Evolutionary conservation across 2,329 filamentous ascomycete genomes (phyloP), one percentile per base, ranked within the genome.

Genomic region (Amphichorda felina): DNA sequence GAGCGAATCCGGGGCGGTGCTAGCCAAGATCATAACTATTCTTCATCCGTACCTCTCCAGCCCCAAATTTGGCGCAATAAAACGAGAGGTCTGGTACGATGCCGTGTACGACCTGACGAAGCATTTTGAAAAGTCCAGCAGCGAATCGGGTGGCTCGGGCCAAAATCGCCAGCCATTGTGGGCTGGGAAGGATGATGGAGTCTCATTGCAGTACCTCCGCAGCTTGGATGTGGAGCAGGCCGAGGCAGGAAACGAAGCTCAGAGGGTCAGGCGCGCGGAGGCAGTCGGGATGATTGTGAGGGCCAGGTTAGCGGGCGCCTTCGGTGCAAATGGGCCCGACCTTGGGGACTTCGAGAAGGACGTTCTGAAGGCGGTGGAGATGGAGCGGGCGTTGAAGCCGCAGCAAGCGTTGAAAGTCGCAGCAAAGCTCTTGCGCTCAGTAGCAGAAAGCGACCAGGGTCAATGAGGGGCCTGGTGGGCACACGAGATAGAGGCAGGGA

Each of bases 31-130:
- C 18, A 50, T 63, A 21, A 46, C 49, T 3, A 53, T 49, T 1
- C 48, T 74, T 35, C 52, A 47, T 39, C 63, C 56, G 11, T 68
- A 60, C 33, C 48, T 72, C 0, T 40, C 44, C 3, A 55, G 50
- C 36, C 30, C 50, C 0, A 55, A 57, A 27, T 66, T 66, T 30
- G 56, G 53, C 8, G 44, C 48, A 1, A 60, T 72, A 37, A 62
- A 68, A 30, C 58, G 66, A 14, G 61, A 66, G 27, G 57, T 64
- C 2, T 75, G 72, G 66, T 76, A 74, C 45, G 59, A 57, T 18
- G 61, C 61, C 25, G 63, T 65, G 0, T 44, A 45, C 11, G 68
- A 72, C 10, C 38, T 75, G 11, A 56, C 75, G 49, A 50, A 27
- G 24, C n/a, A n/a, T 6, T 28, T 35, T 27, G 33, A 24, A 5